Conservation (phyloP, 345 rosid species). For the rapeseed (Brassica napus) region DNA sequence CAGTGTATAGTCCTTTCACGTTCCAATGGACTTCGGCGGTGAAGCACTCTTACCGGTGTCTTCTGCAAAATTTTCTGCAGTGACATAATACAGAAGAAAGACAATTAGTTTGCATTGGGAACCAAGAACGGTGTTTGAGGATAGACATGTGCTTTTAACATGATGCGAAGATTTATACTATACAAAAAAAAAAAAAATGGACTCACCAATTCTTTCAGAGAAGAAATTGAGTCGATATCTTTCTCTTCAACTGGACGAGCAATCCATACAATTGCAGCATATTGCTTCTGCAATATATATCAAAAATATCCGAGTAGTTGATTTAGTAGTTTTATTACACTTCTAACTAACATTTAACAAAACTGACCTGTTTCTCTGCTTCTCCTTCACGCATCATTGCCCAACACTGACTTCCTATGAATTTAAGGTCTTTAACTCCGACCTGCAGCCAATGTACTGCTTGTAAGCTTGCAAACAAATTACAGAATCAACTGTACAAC, state of each 20-base stretch:
- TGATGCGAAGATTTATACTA: not conserved
- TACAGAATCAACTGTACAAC: not conserved
- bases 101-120: conserved; percentile 5
- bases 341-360: conserved; percentile 5
- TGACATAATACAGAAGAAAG: conserved; percentile 8
- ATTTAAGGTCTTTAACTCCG: conserved; percentile 64
- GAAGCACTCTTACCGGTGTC: conserved; percentile 95
- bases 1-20: conserved; percentile 84
- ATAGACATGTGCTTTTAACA: conserved; percentile 1
- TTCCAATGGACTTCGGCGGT: conserved; percentile 90
- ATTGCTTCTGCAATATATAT: conserved; percentile 70
- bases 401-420: conserved; percentile 77
- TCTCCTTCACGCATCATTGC: conserved; percentile 95
- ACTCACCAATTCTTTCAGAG: conserved; percentile 67
- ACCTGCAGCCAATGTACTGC: conserved; percentile 52
- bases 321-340: not conserved
- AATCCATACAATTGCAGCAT: conserved; percentile 92
- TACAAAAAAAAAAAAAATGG: conserved; percentile 5
- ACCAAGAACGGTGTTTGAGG: not conserved
- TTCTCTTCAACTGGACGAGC: conserved; percentile 79
- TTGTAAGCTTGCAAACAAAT: conserved; percentile 6
- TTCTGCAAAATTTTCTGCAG: conserved; percentile 73
- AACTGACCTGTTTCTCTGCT: conserved; percentile 80
- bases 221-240: conserved; percentile 57
- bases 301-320: not conserved